Percentiles rank a stretch among this genome's conserved stretches.
Evolutionary conservation across 495 filamentous ascomycete genomes (phyloP).

Genomic region (Lindgomyces ingoldianus): DNA sequence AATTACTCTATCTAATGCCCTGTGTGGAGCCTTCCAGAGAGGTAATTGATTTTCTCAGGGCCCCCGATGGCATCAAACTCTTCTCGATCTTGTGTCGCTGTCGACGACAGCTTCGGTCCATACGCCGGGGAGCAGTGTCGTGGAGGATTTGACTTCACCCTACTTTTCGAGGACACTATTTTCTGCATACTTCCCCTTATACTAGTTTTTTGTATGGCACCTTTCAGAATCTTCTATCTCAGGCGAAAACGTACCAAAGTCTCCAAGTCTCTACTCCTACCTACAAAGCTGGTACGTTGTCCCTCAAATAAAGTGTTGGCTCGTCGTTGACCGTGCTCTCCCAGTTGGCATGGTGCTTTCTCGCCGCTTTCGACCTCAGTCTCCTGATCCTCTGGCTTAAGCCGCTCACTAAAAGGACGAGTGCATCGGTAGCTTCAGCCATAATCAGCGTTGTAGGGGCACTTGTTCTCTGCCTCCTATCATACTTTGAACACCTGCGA

Average conservation of each 20-base stretch:
- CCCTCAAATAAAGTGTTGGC: not conserved
- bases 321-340: too few relatives aligned
- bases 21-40: conserved; percentile 17
- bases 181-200: conserved; percentile 60
- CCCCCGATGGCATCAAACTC: conserved; percentile 30
- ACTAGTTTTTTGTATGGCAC: conserved; percentile 45
- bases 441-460: conserved; percentile 49
- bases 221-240: conserved; percentile 52
- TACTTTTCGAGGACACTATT: conserved; percentile 49
- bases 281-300: conserved; percentile 51
- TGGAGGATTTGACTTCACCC: conserved; percentile 36
- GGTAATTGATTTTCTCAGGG: conserved; percentile 27
- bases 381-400: conserved; percentile 24
- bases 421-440: conserved; percentile 53
- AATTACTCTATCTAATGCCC: conserved; percentile 29
- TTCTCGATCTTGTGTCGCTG: not conserved
- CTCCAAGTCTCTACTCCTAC: conserved; percentile 44
- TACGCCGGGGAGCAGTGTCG: conserved; percentile 45
- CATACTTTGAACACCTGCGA: conserved; percentile 58
- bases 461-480: conserved; percentile 51
- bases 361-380: conserved; percentile 43
- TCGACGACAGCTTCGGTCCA: conserved; percentile 45
- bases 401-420: conserved; percentile 40
- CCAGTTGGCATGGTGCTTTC: conserved; percentile 37
- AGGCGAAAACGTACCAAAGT: conserved; percentile 52